Base-by-base conservation (phyloP, 1,284 basidiomycete species). In the Cutaneotrichosporon arboriforme region DNA sequence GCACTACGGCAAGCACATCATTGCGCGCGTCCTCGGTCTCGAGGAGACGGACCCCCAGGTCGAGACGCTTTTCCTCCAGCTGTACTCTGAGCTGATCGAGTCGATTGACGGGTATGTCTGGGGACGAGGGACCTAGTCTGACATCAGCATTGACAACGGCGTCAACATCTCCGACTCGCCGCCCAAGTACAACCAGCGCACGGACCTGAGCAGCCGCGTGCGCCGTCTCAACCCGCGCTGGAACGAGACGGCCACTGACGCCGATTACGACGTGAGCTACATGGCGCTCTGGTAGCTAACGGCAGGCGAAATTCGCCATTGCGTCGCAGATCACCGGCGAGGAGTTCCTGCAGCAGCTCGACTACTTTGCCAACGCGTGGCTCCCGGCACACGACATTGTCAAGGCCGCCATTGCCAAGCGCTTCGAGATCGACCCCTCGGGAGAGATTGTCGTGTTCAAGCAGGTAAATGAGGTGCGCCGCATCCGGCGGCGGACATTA, bases 11-110 rank as follows among this genome's bases (percentile, higher is more conserved):
- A 82, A 85, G 67, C 84, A 92, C 61, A 86, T 97, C 62, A 85
- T 98, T 54, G 81, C 88, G 4, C 81, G 81, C 52, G 77, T 80
- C 49, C 78, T 84, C 21, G 77, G 81, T 15, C 60, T 85, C 23
- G 61, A 80, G 3, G 59, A 72, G 22, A 77, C 82, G 10, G 82
- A 89, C 64, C 74, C 81, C 3, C 84, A 82, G 53, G 81, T 94
- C 41, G 78, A 84, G 44, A 80, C 80, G 7, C 77, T 98, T 14
- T 96, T 88, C 86, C 76, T 90, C 58, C 96, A 94, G 74, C 60
- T 97, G 61, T 98, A 98, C 80, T 85, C 80, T 69, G 88, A 92
- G 70, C 90, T 93, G 70, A 87, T 97, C 47, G 91, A 97, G 77
- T 90, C 87, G 14, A 87, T 98, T 62, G 94, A 98, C 75, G 94